A percentile compares a stretch with the other conserved stretches of the same genome.
phyloP scores from a whole-genome alignment of 169 alveolate species.

The Cryptosporidium canis region DNA sequence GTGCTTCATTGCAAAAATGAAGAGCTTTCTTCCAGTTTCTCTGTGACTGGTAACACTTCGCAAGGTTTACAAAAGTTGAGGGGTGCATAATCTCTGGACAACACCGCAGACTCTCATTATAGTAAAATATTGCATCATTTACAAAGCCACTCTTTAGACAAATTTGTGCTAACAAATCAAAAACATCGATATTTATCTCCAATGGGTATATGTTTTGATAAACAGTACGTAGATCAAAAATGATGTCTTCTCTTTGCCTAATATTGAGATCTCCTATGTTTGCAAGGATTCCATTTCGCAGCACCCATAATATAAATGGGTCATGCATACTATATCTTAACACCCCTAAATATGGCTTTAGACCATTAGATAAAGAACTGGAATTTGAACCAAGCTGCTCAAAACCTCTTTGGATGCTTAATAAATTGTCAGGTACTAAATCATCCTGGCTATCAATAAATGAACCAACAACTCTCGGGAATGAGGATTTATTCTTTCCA shows the following conservation, averaged over 20 bases:
- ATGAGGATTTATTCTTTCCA: constrained; percentile 26
- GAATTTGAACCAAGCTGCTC: neutral
- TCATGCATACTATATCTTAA: constrained; percentile 54
- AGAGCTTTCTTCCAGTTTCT: constrained; percentile 45
- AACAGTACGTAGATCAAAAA: constrained; percentile 28
- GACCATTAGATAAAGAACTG: neutral
- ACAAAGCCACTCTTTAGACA: constrained; percentile 70
- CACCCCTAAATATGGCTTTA: constrained; percentile 43
- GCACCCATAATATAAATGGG: constrained; percentile 52
- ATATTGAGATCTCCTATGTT: constrained; percentile 38
- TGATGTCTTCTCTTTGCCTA: constrained; percentile 46
- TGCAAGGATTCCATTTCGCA: constrained; percentile 33
- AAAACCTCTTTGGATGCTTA: constrained; percentile 54
- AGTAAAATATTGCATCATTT: constrained; percentile 56
- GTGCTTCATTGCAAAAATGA: constrained; percentile 49
- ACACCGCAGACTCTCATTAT: constrained; percentile 37
- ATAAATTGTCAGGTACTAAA: constrained; percentile 37
- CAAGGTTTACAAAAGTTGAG: constrained; percentile 61
- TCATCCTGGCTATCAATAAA: constrained; percentile 58
- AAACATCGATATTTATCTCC: constrained; percentile 52
- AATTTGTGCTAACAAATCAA: constrained; percentile 49
- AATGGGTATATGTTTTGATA: constrained; percentile 58
- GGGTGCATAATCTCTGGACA: constrained; percentile 67
- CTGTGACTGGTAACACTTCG: constrained; percentile 67
- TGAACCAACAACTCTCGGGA: constrained; percentile 51